Evolutionary conservation across 2,329 filamentous ascomycete species (phyloP), one percentile per base, ranked within the genome.

Genomic region (Cordyceps javanica): DNA sequence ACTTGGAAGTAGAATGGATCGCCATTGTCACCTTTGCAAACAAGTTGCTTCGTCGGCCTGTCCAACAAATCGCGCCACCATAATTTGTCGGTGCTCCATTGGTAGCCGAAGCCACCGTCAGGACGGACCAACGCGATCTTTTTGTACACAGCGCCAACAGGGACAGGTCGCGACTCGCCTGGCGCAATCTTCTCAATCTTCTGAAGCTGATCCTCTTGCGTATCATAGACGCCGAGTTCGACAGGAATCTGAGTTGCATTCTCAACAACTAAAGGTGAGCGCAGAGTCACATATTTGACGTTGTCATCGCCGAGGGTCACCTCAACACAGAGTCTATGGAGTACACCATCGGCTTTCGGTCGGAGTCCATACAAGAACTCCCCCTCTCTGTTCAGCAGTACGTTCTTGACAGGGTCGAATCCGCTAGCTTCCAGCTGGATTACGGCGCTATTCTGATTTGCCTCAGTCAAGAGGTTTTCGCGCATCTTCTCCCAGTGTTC

Each of bases 171-270:
- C 54, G 87, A 87, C 69, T 97, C 92, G 0, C 95, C 94, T 0
- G 94, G 95, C 0, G 91, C 82, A 57, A 99, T 93, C 76, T 97
- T 97, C 73, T 99, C 95, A 61, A 99, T 97, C 76, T 97, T 97
- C 62, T 97, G 82, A 19, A 99, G 78, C 70, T 97, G 88, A 0
- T 92, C 92, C 58, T 96, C 88, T 61, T 90, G 84, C 0, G 86
- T 85, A 69, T 93, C 94, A 68, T 90, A 97, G 16, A 99, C 86
- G 16, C 94, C 95, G 23, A 99, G 73, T 71, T 99, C 94, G 14
- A 99, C 86, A 0, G 94, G 93, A 44, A 99, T 96, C 68, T 99
- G 91, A 0, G 94, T 99, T 62, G 94, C 89, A 72, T 99, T 99
- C 69, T 99, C 94, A 8, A 99, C 86, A 0, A 97, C 75, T 1